Percentiles rank a stretch among this genome's conserved stretches.
Conservation (phyloP, 345 rosid genomes). For the Toxicodendron radicans region DNA sequence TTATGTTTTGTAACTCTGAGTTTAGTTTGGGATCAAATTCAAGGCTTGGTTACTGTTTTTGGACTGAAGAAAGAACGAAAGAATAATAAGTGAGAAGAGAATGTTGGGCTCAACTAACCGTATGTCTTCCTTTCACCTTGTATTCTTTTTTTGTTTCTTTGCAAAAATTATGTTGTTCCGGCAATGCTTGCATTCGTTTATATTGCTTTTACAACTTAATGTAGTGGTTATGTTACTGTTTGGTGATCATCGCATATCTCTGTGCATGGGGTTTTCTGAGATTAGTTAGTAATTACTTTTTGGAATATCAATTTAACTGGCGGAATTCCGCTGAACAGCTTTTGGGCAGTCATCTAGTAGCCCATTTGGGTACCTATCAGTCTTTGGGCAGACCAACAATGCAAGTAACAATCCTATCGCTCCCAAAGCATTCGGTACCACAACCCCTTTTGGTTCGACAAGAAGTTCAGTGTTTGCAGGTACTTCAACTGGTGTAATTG, state of each 20-base stretch:
- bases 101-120: conserved; percentile 63
- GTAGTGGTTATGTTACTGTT: neutral
- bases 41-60: too few relatives aligned
- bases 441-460: conserved; percentile 71
- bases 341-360: conserved; percentile 75
- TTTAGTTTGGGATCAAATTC: too few relatives aligned
- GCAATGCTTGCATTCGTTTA: too few relatives aligned
- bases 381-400: conserved; percentile 70
- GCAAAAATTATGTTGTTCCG: too few relatives aligned
- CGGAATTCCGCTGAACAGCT: conserved; percentile 42
- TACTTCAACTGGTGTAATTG: conserved; percentile 87
- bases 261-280: neutral
- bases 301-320: conserved; percentile 11
- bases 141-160: too few relatives aligned
- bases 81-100: conserved; percentile 5
- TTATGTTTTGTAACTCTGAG: too few relatives aligned
- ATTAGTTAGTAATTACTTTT: conserved; percentile 16
- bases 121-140: conserved; percentile 35
- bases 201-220: too few relatives aligned
- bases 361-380: conserved; percentile 71
- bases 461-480: conserved; percentile 81
- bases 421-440: conserved; percentile 64
- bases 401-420: conserved; percentile 64
- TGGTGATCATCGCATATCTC: neutral
- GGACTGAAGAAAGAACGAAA: too few relatives aligned